Percentiles rank a stretch among this genome's conserved stretches.
Conservation (phyloP, 179 eudicot species). For the Spergularia azorica region DNA sequence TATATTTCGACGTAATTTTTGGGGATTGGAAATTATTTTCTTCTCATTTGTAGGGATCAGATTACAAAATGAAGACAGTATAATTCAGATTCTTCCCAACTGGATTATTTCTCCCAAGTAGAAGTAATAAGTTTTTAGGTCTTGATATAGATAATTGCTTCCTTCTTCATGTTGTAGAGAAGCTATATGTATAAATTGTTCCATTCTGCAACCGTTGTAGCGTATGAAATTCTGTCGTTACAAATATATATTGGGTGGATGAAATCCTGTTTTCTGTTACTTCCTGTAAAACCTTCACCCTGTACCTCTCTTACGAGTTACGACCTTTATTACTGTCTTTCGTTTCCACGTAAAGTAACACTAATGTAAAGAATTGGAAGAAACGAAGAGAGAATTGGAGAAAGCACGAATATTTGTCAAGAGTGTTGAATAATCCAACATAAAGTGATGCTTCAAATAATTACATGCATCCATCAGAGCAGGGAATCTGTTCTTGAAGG, state of each 20-base stretch:
- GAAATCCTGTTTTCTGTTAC: no score
- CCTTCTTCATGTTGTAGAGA: neutral
- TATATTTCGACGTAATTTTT: neutral
- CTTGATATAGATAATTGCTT: constrained; percentile 10
- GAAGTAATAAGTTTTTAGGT: neutral
- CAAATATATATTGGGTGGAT: neutral
- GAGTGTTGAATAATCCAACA: neutral
- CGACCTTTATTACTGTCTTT: no score
- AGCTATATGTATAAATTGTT: neutral
- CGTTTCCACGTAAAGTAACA: no score
- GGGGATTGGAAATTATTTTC: neutral
- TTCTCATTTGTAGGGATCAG: constrained; percentile 2
- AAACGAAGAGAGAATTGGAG: no score
- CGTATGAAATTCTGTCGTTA: neutral
- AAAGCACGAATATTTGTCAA: no score
- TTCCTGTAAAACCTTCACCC: no score
- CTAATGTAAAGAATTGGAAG: no score
- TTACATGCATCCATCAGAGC: constrained; percentile 19
- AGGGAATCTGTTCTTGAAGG: constrained; percentile 37
- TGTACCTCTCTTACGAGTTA: no score
- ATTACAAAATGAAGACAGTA: constrained; percentile 2
- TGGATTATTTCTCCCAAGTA: neutral
- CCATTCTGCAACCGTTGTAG: neutral
- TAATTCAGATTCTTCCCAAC: neutral
- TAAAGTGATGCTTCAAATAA: neutral